phyloP scores from a whole-genome alignment of 2,329 filamentous ascomycete species.

The Pseudogymnoascus sp. region DNA sequence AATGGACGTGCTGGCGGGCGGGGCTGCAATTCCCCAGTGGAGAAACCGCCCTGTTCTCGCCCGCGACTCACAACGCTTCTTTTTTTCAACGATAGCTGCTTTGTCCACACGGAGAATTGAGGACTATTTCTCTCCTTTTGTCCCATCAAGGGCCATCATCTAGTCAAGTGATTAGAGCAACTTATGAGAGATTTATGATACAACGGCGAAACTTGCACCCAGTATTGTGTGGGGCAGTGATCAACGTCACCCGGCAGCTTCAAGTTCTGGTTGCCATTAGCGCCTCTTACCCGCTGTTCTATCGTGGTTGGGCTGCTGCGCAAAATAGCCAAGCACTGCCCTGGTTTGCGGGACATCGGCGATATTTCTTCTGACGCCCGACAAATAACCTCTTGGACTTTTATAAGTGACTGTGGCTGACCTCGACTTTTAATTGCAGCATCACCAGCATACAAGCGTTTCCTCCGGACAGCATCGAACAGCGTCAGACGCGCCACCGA shows the following conservation, averaged over 20 bases:
- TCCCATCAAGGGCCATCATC: not conserved
- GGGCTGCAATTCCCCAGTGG: not conserved
- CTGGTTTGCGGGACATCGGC: not conserved
- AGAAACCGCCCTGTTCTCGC: not conserved
- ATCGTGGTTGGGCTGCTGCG: not conserved
- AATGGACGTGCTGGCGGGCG: not conserved
- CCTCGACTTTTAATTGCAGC: not conserved
- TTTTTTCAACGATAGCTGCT: not conserved
- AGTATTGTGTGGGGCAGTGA: not conserved
- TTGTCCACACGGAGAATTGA: not conserved
- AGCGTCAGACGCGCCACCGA: not conserved
- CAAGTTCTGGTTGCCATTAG: conserved; percentile 3
- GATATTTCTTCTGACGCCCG: not conserved
- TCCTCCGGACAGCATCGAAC: not conserved
- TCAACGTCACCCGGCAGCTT: not conserved
- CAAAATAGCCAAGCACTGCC: conserved; percentile 3
- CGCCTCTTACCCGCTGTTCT: conserved; percentile 2
- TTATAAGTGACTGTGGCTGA: not conserved
- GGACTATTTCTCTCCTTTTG: not conserved
- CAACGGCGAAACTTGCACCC: not conserved
- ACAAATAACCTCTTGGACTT: not conserved
- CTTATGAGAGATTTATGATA: conserved; percentile 4
- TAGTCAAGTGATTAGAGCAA: not conserved
- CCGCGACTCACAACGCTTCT: not conserved
- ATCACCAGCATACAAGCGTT: not conserved